Evolutionary conservation across 2,329 filamentous ascomycete genomes (phyloP).

Genomic region (Sporothrix luriei): DNA sequence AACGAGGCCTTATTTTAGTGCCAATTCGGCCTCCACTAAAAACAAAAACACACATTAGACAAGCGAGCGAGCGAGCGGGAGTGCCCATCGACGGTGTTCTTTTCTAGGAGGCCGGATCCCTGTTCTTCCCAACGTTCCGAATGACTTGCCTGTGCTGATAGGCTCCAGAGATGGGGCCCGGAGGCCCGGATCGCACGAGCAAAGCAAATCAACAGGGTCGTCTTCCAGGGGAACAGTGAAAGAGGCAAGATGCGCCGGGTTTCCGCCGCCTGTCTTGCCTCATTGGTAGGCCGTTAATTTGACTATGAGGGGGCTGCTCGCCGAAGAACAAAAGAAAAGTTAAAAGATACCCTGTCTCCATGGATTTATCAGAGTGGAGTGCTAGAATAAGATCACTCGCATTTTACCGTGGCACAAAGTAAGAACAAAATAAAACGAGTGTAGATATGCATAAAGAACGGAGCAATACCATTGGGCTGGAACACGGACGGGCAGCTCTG

Average conservation of each 20-base stretch:
- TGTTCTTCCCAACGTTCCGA: neutral
- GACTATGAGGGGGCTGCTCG: neutral
- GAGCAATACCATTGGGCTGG: neutral
- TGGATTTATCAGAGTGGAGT: neutral
- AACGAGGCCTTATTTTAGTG: neutral
- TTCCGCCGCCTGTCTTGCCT: too few species aligned
- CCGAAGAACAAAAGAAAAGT: neutral
- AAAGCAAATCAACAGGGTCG: neutral
- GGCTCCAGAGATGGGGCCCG: neutral
- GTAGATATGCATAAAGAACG: neutral
- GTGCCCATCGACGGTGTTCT: constrained; percentile 3
- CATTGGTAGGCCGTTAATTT: neutral
- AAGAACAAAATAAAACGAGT: neutral
- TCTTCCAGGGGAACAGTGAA: too few species aligned
- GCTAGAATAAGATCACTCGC: neutral
- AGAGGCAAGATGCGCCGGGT: too few species aligned
- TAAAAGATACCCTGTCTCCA: neutral
- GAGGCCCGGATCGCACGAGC: neutral
- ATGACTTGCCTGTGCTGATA: neutral
- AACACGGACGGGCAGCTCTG: too few species aligned
- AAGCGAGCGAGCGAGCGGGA: constrained; percentile 1
- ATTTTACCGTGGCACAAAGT: constrained; percentile 2
- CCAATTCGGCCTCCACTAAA: neutral
- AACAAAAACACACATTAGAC: neutral
- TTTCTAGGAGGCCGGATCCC: neutral